A percentile compares a stretch with the other conserved stretches of the same genome.
Evolutionary conservation across 164 flowering plant genomes (phyloP).

Genomic region (Macadamia integrifolia): DNA sequence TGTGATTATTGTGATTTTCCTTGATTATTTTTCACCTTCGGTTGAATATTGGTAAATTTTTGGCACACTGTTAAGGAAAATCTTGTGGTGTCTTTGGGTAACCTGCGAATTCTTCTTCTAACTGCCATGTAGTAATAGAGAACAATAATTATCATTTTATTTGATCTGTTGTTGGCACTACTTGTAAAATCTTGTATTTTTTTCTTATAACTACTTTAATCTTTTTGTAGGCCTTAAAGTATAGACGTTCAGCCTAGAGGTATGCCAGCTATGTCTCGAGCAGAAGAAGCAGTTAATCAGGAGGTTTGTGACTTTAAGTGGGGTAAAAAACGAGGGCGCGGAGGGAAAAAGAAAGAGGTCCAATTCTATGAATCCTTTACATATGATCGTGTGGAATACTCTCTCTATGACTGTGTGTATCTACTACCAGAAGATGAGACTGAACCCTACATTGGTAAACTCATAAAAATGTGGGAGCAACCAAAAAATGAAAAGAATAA

Average conservation of each 20-base stretch:
- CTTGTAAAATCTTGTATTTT: no score
- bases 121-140: no score
- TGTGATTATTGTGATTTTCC: no score
- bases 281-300: slow-evolving; percentile 23
- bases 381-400: slow-evolving; percentile 70
- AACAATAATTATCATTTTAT: no score
- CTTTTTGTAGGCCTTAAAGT: slow-evolving; percentile 11
- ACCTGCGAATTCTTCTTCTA: no score
- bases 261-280: slow-evolving; percentile 19
- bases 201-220: no score
- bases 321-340: slow-evolving; percentile 65
- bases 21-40: no score
- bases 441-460: slow-evolving; percentile 69
- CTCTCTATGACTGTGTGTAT: slow-evolving; percentile 60
- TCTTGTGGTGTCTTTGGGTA: no score
- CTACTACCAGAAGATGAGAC: slow-evolving; percentile 44
- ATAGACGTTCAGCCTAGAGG: neutral
- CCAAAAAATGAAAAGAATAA: slow-evolving; percentile 29
- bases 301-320: slow-evolving; percentile 55
- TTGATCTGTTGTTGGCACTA: no score
- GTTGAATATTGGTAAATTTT: no score
- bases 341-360: slow-evolving; percentile 50
- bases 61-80: no score
- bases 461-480: slow-evolving; percentile 68
- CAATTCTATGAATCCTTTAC: slow-evolving; percentile 77